Evolutionary conservation across 768 basidiomycete species (phyloP).

Genomic region (Polyporus arcularius): DNA sequence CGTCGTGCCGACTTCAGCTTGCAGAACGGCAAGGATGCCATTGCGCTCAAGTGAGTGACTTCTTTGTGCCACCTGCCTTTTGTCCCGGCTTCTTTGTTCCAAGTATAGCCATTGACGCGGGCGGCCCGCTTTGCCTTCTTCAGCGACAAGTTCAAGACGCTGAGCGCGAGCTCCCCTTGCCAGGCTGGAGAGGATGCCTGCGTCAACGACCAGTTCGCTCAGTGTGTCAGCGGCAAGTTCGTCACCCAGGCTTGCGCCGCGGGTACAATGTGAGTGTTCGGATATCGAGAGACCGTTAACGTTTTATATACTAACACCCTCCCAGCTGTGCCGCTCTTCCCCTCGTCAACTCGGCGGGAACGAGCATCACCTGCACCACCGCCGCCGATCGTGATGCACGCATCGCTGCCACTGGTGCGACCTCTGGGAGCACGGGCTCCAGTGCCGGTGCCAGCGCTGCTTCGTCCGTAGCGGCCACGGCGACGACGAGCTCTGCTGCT

Average conservation of each 20-base stretch:
- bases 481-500: constrained; percentile 19
- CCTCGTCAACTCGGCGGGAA: constrained; percentile 49
- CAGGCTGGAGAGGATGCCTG: constrained; percentile 48
- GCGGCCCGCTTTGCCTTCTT: neutral
- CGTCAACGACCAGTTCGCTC: constrained; percentile 50
- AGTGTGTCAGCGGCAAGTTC: constrained; percentile 52
- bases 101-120: neutral
- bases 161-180: constrained; percentile 50
- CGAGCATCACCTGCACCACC: constrained; percentile 53
- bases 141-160: constrained; percentile 45
- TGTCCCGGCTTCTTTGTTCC: neutral
- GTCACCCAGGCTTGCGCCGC: constrained; percentile 29
- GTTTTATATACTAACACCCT: neutral
- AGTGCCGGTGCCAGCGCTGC: constrained; percentile 16
- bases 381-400: constrained; percentile 47
- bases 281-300: neutral
- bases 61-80: neutral
- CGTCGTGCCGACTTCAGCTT: constrained; percentile 19
- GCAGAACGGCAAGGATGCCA: constrained; percentile 34
- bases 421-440: constrained; percentile 2
- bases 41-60: constrained; percentile 29
- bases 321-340: constrained; percentile 46
- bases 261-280: constrained; percentile 22
- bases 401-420: constrained; percentile 40
- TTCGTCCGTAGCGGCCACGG: constrained; percentile 9